Percentiles rank a stretch among this genome's conserved stretches.
These are phyloP conservation scores for Hebeloma cylindrosporum DNA, from an alignment of 768 basidiomycete species.

Conservation along the genomic window DNA sequence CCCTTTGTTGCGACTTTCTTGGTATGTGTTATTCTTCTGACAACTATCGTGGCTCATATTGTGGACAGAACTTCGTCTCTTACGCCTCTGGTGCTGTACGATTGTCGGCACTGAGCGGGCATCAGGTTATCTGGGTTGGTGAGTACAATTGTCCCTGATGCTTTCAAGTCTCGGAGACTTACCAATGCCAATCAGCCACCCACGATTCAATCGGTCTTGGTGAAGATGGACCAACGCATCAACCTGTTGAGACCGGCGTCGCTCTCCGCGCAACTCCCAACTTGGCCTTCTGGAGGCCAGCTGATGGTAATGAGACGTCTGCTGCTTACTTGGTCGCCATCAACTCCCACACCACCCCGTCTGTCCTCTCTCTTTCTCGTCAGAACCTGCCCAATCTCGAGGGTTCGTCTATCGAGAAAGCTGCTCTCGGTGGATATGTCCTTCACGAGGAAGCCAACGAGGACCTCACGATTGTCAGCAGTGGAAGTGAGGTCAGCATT, in stretches of 20 bases:
- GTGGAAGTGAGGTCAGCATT: constrained; percentile 87
- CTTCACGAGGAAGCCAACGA: constrained; percentile 77
- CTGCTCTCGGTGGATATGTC: constrained; percentile 85
- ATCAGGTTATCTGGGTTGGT: constrained; percentile 94
- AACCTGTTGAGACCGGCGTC: constrained; percentile 87
- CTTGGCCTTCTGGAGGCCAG: constrained; percentile 89
- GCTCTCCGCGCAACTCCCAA: constrained; percentile 91
- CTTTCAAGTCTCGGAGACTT: background rate
- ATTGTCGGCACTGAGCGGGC: constrained; percentile 83
- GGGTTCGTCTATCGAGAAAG: constrained; percentile 82
- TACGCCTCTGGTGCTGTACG: constrained; percentile 93
- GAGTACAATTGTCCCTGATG: constrained; percentile 29
- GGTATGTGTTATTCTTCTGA: constrained; percentile 39
- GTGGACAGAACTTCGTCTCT: constrained; percentile 80
- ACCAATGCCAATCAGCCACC: constrained; percentile 54
- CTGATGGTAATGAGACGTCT: constrained; percentile 97
- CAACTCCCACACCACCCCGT: constrained; percentile 73
- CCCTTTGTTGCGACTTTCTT: constrained; percentile 93
- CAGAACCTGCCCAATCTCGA: constrained; percentile 95
- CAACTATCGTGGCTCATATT: background rate
- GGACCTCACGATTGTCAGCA: constrained; percentile 86
- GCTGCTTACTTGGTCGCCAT: constrained; percentile 85
- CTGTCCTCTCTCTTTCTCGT: constrained; percentile 78
- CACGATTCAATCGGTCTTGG: constrained; percentile 93
- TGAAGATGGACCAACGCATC: constrained; percentile 96